Percentiles rank a stretch among this genome's conserved stretches.
phyloP scores from a whole-genome alignment of 2,329 filamentous ascomycete genomes.

The Xylaria sp. region DNA sequence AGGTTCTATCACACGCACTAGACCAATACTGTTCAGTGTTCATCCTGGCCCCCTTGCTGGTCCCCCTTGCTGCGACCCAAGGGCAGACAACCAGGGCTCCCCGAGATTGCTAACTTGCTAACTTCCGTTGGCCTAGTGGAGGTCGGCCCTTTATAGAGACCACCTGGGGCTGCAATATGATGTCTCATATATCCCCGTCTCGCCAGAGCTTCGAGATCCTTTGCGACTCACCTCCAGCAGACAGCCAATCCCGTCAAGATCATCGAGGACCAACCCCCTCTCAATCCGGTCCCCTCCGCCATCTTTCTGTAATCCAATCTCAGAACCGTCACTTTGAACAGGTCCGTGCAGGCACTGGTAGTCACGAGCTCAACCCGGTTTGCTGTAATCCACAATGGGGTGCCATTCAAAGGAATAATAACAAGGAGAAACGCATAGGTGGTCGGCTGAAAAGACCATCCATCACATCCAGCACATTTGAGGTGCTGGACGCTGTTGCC shows the following conservation, averaged over 20 bases:
- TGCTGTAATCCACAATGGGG: slow-evolving; percentile 30
- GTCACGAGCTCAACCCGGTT: slow-evolving; percentile 34
- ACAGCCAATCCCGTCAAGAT: slow-evolving; percentile 39
- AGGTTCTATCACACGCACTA: background rate
- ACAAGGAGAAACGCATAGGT: slow-evolving; percentile 31
- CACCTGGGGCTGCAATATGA: slow-evolving; percentile 30
- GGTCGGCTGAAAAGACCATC: slow-evolving; percentile 41
- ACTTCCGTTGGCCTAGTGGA: slow-evolving; percentile 27
- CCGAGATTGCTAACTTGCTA: slow-evolving; percentile 37
- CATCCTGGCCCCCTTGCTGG: slow-evolving; percentile 34
- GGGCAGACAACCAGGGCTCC: slow-evolving; percentile 30
- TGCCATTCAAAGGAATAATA: slow-evolving; percentile 36
- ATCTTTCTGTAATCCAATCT: slow-evolving; percentile 46
- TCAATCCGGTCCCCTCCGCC: slow-evolving; percentile 42
- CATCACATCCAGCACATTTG: slow-evolving; percentile 45
- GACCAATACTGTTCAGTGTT: slow-evolving; percentile 5
- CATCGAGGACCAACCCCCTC: slow-evolving; percentile 29
- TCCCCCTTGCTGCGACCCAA: slow-evolving; percentile 36
- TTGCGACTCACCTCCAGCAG: slow-evolving; percentile 41
- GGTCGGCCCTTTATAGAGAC: slow-evolving; percentile 26
- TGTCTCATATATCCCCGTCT: slow-evolving; percentile 41
- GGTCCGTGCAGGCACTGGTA: slow-evolving; percentile 44
- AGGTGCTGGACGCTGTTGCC: slow-evolving; percentile 46
- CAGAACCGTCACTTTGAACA: slow-evolving; percentile 49
- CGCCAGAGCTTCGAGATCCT: slow-evolving; percentile 42